Evolutionary conservation across 2,329 filamentous ascomycete genomes (phyloP).

Genomic region (Nakataea oryzae): DNA sequence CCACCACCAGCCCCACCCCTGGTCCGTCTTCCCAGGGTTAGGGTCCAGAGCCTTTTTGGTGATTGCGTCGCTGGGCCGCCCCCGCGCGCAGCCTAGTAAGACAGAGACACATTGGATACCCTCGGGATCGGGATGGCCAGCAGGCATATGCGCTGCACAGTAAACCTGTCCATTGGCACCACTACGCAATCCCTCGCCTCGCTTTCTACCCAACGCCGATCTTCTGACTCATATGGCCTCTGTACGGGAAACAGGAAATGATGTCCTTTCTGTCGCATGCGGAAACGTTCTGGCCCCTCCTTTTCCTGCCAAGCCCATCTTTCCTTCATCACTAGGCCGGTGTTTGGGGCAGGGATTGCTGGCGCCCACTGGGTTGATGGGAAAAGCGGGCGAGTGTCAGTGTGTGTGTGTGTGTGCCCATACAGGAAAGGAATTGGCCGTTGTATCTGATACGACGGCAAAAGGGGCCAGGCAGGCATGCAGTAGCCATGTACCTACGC

Average conservation of each 20-base stretch:
- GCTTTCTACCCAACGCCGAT: neutral
- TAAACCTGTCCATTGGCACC: neutral
- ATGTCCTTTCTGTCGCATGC: too few relatives aligned
- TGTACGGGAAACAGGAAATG: too few relatives aligned
- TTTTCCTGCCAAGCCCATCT: neutral
- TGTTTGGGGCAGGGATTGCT: too few relatives aligned
- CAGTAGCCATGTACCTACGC: too few relatives aligned
- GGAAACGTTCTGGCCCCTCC: neutral
- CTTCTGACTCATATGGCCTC: neutral
- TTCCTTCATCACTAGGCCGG: too few relatives aligned
- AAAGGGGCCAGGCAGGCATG: neutral
- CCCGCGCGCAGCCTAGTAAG: neutral
- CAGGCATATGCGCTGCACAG: neutral
- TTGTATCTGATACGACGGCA: neutral
- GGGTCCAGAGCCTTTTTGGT: neutral
- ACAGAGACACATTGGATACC: neutral
- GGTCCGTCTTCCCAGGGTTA: neutral
- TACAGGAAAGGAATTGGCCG: too few relatives aligned
- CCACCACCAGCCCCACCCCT: too few relatives aligned
- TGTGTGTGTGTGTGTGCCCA: too few relatives aligned
- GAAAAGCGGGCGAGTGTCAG: too few relatives aligned
- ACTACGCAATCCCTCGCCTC: neutral
- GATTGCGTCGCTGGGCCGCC: neutral
- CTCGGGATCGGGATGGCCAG: neutral
- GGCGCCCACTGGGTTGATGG: too few relatives aligned